Evolutionary conservation across 495 filamentous ascomycete genomes (phyloP), one percentile per base, ranked within the genome.

Genomic region (Podospora comata): DNA sequence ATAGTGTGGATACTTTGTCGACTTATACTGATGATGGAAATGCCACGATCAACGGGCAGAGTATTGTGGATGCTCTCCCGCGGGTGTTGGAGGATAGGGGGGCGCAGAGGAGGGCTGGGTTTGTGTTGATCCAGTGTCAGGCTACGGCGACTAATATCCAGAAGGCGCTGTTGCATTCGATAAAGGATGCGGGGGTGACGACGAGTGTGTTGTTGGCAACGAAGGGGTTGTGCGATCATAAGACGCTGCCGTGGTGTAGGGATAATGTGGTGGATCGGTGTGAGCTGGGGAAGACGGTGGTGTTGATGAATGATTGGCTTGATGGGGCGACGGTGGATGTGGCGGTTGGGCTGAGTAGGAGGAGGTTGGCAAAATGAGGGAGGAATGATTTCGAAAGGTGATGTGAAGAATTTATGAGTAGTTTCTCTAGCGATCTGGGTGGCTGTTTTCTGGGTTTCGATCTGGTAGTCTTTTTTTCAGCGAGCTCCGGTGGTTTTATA

Each of bases 291-390:
- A 67, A 78, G 57, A 71, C 81, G 5, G 79, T 85, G 11, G 82
- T 84, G 11, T 66, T 83, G 30, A 83, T 85, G 84, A 86, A 87
- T 74, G 85, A 86, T 67, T 86, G 84, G 63, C 77, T 87, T 61
- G 85, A 86, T 70, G 84, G 84, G 5, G 83, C 75, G 39, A 87
- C 84, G 19, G 79, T 79, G 5, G 82, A 86, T 77, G 79, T 83
- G 5, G 79, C 77, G 1, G 73, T 85, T 67, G 74, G 78, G 67
- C 71, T 84, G 73, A 81, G 79, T 67, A 69, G 69, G 69, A 72
- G 78, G 71, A 76, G 84, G 71, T 60, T 85, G 68, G 73, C 70
- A 26, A 68, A 62, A 60, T 76, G 57, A 67, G 53, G 48, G 23
- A 13, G 39, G 39, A 13, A 15, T 1, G 23, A 1, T 23, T 19